Base-by-base conservation (phyloP, 768 basidiomycete species). In the Podaxis sp. region DNA sequence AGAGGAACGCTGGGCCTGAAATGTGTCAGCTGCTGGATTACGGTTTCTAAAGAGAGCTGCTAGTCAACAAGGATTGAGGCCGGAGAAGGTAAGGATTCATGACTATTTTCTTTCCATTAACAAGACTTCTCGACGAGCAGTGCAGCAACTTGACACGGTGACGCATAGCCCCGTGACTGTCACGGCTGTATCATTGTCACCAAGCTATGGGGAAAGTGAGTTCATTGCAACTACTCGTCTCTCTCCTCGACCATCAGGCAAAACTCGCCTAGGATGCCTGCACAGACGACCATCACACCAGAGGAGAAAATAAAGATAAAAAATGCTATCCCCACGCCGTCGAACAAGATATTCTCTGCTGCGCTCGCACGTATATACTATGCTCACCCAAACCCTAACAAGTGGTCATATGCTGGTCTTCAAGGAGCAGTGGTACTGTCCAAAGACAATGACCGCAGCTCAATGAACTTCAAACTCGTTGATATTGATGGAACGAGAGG, bases 281-380 rank as follows among this genome's bases (percentile, higher is more conserved):
- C 86, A 11, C 84, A 85, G 62, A 87, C 89, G 3, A 83, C 86
- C 1, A 77, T 96, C 28, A 83, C 81, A 18, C 71, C 78, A 36
- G 88, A 88, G 61, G 95, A 97, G 65, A 98, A 93, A 74, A 70
- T 77, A 32, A 88, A 84, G 66, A 81, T 98, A 64, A 90, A 88
- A 71, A 73, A 78, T 10, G 81, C 85, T 2, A 72, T 92, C 21
- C 78, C 86, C 3, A 67, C 72, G 0, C 72, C 82, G 2, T 74
- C 74, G 2, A 83, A 87, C 77, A 96, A 96, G 79, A 91, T 96
- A 65, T 67, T 86, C 47, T 84, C 74, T 44, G 95, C 93, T n/a
- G 86, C 90, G 0, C 81, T 93, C 38, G 92, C 87, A 10, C 84
- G 96, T 46, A 82, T 99, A 57, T 99, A 98, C 77, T 93, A 92